A percentile compares a stretch with the other conserved stretches of the same genome.
Evolutionary conservation across 2,329 filamentous ascomycete species (phyloP).

Genomic region (Aureobasidium pullulans): DNA sequence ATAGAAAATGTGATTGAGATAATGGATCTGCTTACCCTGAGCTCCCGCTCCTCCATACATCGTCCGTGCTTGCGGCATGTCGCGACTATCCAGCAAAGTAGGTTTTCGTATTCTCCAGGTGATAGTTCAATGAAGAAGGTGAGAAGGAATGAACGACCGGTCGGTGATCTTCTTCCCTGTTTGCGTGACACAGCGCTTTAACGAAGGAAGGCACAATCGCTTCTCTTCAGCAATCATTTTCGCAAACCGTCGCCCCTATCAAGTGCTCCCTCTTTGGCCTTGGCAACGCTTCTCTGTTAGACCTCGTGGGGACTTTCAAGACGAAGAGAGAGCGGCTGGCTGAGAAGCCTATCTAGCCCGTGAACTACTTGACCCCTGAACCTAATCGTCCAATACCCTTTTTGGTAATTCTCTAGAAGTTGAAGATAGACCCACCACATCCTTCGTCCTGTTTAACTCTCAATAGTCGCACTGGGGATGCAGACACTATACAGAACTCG

Average conservation of each 20-base stretch:
- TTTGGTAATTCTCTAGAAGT: neutral
- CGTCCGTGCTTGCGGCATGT: slow-evolving; percentile 9
- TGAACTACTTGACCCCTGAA: neutral
- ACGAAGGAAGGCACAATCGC: neutral
- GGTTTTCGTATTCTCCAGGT: neutral
- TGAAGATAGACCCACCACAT: neutral
- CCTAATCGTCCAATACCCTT: neutral
- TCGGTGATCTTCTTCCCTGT: neutral
- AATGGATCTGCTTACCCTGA: neutral
- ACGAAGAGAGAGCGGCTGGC: neutral
- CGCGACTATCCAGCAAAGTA: neutral
- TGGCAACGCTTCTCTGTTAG: slow-evolving; percentile 2
- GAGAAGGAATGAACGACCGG: neutral
- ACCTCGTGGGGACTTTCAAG: neutral
- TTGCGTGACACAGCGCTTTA: neutral
- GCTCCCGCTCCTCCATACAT: neutral
- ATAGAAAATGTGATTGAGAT: neutral
- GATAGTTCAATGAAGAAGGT: neutral
- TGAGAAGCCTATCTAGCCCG: neutral
- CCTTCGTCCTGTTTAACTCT: neutral
- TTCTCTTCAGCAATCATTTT: neutral
- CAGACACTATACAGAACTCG: neutral
- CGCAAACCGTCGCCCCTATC: slow-evolving; percentile 5
- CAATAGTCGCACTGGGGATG: slow-evolving; percentile 3
- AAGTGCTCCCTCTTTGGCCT: neutral